Evolutionary conservation across 352 stramenopile genomes (phyloP), one percentile per base, ranked within the genome.

Genomic region (Plasmopara viticola): DNA sequence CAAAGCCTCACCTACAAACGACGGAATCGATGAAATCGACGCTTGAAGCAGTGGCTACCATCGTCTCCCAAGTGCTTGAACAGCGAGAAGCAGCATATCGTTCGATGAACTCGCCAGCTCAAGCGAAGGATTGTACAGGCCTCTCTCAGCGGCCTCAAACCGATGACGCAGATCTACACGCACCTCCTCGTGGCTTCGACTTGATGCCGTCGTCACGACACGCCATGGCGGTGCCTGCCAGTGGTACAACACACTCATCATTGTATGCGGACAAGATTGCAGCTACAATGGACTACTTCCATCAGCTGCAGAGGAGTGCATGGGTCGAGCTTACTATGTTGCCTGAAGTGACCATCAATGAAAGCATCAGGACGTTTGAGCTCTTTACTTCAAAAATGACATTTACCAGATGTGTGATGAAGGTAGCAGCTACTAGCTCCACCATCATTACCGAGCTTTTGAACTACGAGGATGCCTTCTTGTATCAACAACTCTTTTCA

Each of bases 11-110:
- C 42, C 54, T 49, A 8, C 49, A 60, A 17, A 89, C 77, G 2
- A 78, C 72, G 0, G 46, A 72, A 1, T 58, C 70, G 9, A 87
- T 87, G 76, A 71, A 61, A 30, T 86, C 74, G 37, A 91, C 76
- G 6, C 70, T 91, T 14, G 81, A 89, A 44, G 76, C 78, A 0
- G 70, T 91, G 33, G 78, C 78, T 6, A 87, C 84, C 18, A 91
- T 91, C 31, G 81, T 85, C n/a, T 87, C 78, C 0, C 78, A 91
- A 41, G 81, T 91, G 13, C 65, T 91, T 13, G 81, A 91, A 52
- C 76, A 91, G 57, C 76, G 81, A 18, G 48, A 86, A 45, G 56
- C 51, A 43, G 51, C 51, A 9, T 46, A 52, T 40, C 44, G 46
- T 6, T 56, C 20, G 3, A 25, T 25, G 20, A 25, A 25, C 20